phyloP scores from a whole-genome alignment of 805 yeast species.

The Brettanomyces anomalus region DNA sequence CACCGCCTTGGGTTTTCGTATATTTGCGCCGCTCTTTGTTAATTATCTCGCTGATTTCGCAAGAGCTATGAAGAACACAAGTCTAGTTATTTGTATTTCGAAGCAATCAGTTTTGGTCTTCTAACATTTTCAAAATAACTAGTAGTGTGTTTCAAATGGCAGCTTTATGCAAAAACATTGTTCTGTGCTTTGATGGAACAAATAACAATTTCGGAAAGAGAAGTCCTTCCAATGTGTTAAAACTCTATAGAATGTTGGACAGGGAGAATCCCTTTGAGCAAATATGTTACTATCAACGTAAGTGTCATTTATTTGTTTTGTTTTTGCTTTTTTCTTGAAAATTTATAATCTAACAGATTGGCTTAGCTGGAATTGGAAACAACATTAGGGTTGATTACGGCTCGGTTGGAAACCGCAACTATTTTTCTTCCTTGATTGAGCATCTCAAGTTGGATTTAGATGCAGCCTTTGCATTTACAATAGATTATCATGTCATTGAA shows the following conservation, averaged over 20 bases:
- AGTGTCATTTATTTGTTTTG: conserved; percentile 6
- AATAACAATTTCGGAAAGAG: conserved; percentile 46
- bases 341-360: not conserved
- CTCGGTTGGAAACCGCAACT: conserved; percentile 16
- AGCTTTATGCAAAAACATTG: conserved; percentile 30
- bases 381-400: conserved; percentile 32
- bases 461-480: conserved; percentile 38
- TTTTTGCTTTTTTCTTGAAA: not conserved
- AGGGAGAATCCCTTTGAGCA: conserved; percentile 33
- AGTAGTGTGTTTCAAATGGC: not conserved
- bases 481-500: conserved; percentile 47
- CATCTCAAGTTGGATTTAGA: conserved; percentile 12
- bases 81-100: no score
- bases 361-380: conserved; percentile 50
- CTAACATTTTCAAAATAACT: no score
- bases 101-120: no score
- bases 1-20: no score
- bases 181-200: conserved; percentile 59
- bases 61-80: no score
- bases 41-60: no score
- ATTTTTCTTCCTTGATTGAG: conserved; percentile 5
- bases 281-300: conserved; percentile 53
- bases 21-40: no score
- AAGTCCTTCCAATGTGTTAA: conserved; percentile 47
- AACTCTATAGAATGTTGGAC: conserved; percentile 42